Evolutionary conservation across 805 yeast genomes (phyloP).

Genomic region (Saccharomyces mikatae): DNA sequence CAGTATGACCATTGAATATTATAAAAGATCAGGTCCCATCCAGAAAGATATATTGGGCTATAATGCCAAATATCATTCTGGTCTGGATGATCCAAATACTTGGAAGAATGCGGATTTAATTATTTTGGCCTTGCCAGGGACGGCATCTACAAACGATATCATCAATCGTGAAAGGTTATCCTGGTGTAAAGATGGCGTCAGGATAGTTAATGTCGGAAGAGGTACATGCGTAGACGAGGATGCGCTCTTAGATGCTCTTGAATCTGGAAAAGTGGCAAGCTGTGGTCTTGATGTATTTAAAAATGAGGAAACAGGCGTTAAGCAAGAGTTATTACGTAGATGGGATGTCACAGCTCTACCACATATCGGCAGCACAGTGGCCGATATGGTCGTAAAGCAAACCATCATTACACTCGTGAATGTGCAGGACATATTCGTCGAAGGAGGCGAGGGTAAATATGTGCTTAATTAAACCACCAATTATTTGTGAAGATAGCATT

Average conservation of each 20-base stretch:
- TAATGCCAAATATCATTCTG: constrained; percentile 36
- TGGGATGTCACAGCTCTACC: constrained; percentile 62
- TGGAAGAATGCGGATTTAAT: constrained; percentile 44
- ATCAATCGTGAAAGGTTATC: constrained; percentile 42
- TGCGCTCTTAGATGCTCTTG: constrained; percentile 54
- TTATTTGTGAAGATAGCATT: background rate
- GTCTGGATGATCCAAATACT: constrained; percentile 37
- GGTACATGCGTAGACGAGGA: constrained; percentile 62
- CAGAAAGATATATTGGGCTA: constrained; percentile 37
- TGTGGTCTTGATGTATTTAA: constrained; percentile 71
- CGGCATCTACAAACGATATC: constrained; percentile 47
- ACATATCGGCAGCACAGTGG: constrained; percentile 63
- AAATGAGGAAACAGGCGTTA: constrained; percentile 47
- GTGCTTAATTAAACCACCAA: constrained; percentile 22
- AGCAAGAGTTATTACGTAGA: constrained; percentile 42
- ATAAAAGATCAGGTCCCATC: constrained; percentile 42
- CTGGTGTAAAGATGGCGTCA: constrained; percentile 43
- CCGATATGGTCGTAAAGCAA: constrained; percentile 45
- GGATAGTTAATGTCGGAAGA: constrained; percentile 69
- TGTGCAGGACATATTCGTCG: constrained; percentile 38
- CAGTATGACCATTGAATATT: constrained; percentile 59
- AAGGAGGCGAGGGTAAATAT: constrained; percentile 34
- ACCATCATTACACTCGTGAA: constrained; percentile 48
- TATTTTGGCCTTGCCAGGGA: constrained; percentile 60
- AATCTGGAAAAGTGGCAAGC: constrained; percentile 50